Evolutionary conservation across 2,329 filamentous ascomycete genomes (phyloP).

Genomic region (Dothideomycetes sp.): DNA sequence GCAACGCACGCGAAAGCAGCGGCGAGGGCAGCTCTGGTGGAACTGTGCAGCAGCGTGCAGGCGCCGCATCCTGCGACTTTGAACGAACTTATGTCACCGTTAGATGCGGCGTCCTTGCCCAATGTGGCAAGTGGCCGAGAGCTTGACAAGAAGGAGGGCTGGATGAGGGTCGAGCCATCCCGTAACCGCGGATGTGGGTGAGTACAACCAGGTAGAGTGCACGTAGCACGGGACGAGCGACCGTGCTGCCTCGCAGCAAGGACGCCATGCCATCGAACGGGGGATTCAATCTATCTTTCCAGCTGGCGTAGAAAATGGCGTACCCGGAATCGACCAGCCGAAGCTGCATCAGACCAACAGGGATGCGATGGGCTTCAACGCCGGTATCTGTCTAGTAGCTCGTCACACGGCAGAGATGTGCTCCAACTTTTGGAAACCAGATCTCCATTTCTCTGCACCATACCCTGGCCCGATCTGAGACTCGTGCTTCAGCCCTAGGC

Average conservation of each 20-base stretch:
- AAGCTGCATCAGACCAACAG: constrained; percentile 5
- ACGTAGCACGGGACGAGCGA: constrained; percentile 4
- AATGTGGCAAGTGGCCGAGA: neutral
- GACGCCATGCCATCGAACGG: constrained; percentile 3
- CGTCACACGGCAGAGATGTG: neutral
- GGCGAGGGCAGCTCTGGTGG: constrained; percentile 22
- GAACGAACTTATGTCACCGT: constrained; percentile 5
- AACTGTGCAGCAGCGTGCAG: constrained; percentile 19
- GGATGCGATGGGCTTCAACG: neutral
- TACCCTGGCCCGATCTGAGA: neutral
- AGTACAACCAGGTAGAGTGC: constrained; percentile 1
- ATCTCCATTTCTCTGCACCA: no score
- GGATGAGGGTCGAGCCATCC: neutral
- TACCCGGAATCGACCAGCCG: constrained; percentile 6
- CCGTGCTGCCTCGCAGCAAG: constrained; percentile 3
- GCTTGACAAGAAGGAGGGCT: neutral
- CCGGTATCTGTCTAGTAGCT: neutral
- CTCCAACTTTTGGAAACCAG: neutral
- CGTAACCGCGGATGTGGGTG: constrained; percentile 4
- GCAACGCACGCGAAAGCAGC: constrained; percentile 18
- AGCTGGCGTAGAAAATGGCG: constrained; percentile 3
- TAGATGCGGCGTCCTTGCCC: neutral
- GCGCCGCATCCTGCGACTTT: constrained; percentile 6
- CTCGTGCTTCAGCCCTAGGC: neutral
- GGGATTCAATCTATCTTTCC: constrained; percentile 1